These are phyloP conservation scores for Chrysanthemum makinoi DNA, from an alignment of 129 eudicot genomes.

Conservation along the genomic window DNA sequence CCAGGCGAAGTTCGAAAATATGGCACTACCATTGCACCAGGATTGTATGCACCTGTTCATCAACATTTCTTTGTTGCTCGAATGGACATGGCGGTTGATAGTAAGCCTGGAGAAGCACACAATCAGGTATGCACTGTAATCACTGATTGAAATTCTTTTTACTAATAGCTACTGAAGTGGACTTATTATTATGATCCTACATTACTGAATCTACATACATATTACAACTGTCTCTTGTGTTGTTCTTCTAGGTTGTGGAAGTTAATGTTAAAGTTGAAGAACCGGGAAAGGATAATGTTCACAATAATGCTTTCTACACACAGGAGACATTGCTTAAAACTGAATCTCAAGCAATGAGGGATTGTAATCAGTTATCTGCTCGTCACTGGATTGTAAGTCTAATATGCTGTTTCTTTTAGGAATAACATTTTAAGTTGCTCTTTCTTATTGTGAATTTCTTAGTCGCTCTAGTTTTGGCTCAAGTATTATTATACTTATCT, in stretches of 20 bases:
- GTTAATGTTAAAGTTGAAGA: constrained; percentile 87
- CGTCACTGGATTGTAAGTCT: constrained; percentile 96
- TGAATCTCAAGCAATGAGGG: constrained; percentile 91
- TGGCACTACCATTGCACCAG: constrained; percentile 97
- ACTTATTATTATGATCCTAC: neutral
- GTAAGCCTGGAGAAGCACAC: constrained; percentile 81
- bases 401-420: constrained; percentile 1
- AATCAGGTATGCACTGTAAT: constrained; percentile 56
- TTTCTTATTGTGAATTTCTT: neutral
- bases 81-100: constrained; percentile 96
- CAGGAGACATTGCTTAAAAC: constrained; percentile 82
- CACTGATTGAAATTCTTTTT: neutral
- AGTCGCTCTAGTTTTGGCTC: neutral
- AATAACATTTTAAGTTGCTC: neutral
- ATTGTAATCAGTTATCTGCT: constrained; percentile 77
- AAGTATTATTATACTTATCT: neutral
- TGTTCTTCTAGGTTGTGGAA: constrained; percentile 71
- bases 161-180: constrained; percentile 4
- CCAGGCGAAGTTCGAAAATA: constrained; percentile 90
- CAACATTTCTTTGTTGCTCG: constrained; percentile 96
- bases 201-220: neutral
- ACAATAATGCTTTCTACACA: constrained; percentile 87
- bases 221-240: constrained; percentile 10
- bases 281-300: constrained; percentile 80
- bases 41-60: constrained; percentile 94